Percentiles rank a stretch among this genome's conserved stretches.
phyloP scores from a whole-genome alignment of 208 protist species.

The Trypanosoma vivax region DNA sequence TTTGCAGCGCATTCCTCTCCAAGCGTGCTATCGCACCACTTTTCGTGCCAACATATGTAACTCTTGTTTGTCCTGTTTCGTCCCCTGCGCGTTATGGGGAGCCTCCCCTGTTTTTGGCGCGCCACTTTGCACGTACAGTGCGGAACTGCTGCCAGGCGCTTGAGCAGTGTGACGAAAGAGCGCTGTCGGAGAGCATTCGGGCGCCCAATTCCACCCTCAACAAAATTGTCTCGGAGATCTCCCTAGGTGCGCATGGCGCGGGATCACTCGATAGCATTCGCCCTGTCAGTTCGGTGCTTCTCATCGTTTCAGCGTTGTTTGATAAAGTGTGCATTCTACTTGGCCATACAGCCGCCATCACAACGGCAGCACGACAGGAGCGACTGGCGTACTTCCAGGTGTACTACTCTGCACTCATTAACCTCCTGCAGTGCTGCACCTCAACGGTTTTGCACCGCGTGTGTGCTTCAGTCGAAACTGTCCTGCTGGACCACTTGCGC shows the following conservation, averaged over 20 bases:
- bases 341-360: conserved; percentile 20
- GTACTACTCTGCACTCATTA: conserved; percentile 76
- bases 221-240: conserved; percentile 5
- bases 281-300: conserved; percentile 54
- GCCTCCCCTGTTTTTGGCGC: conserved; percentile 38
- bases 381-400: conserved; percentile 43
- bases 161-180: conserved; percentile 45
- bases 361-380: conserved; percentile 8
- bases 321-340: conserved; percentile 67
- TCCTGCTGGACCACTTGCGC: conserved; percentile 66
- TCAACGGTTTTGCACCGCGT: conserved; percentile 65
- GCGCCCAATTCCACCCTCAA: conserved; percentile 19
- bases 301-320: conserved; percentile 72
- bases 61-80: conserved; percentile 35
- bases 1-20: conserved; percentile 53
- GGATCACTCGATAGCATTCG: conserved; percentile 33
- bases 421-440: conserved; percentile 64
- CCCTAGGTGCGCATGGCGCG: not conserved
- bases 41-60: conserved; percentile 73
- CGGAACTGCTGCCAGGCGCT: conserved; percentile 47
- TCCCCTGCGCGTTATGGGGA: conserved; percentile 32
- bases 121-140: conserved; percentile 57
- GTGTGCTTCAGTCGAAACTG: conserved; percentile 74
- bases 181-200: conserved; percentile 30
- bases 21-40: conserved; percentile 50